Conservation (phyloP, 1,284 basidiomycete species). For the Apiotrichum laibachii region DNA sequence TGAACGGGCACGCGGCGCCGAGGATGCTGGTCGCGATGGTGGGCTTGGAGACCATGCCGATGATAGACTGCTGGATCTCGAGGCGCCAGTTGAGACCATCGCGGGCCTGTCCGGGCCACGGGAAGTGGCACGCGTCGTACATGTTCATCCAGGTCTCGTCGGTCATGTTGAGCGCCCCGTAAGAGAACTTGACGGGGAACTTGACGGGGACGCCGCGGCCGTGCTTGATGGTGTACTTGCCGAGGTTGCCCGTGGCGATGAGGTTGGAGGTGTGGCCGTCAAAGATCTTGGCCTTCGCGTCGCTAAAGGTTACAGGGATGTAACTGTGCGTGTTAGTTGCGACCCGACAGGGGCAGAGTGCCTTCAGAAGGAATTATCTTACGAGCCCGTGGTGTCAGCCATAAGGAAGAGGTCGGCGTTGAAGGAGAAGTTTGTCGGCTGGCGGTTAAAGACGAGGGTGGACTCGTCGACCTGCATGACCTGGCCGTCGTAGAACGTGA, state of each 20-base stretch:
- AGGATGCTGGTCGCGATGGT: slow-evolving; percentile 60
- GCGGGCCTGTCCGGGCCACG: slow-evolving; percentile 59
- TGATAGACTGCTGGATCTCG: slow-evolving; percentile 65
- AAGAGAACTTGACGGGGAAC: slow-evolving; percentile 75
- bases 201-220: slow-evolving; percentile 62
- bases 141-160: slow-evolving; percentile 78
- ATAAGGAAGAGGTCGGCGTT: slow-evolving; percentile 68
- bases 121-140: slow-evolving; percentile 72
- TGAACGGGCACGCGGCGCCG: slow-evolving; percentile 70
- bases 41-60: slow-evolving; percentile 62
- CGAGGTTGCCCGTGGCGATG: slow-evolving; percentile 65
- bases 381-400: slow-evolving; percentile 66
- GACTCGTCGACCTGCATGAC: slow-evolving; percentile 64
- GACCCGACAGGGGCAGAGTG: too few relatives aligned
- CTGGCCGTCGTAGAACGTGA: slow-evolving; percentile 60
- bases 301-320: slow-evolving; percentile 68
- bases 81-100: slow-evolving; percentile 68
- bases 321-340: too few relatives aligned
- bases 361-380: too few relatives aligned
- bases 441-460: slow-evolving; percentile 61
- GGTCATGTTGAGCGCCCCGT: slow-evolving; percentile 71
- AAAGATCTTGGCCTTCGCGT: slow-evolving; percentile 58
- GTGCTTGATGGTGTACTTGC: slow-evolving; percentile 61
- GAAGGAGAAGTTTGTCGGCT: slow-evolving; percentile 82
- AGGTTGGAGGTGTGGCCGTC: slow-evolving; percentile 63